Conservation (phyloP, 2,329 filamentous ascomycete genomes). For the Rhynchosporium secalis region DNA sequence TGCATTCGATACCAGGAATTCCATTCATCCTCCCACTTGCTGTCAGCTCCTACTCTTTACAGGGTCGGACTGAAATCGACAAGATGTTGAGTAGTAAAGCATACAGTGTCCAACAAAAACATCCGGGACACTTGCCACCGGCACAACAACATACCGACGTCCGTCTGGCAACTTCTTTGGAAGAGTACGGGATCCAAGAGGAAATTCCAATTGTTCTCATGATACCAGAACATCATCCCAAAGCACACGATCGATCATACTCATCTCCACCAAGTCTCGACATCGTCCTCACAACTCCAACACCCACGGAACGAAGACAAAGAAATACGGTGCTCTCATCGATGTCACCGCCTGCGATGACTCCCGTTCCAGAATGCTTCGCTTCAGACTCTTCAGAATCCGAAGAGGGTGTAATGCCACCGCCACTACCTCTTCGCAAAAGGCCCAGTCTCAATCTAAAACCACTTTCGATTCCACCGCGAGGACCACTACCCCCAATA, state of each 20-base stretch:
- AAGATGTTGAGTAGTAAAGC: constrained; percentile 20
- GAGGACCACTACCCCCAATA: neutral
- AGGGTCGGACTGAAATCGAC: neutral
- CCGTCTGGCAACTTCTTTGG: neutral
- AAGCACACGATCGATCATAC: neutral
- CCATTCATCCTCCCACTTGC: neutral
- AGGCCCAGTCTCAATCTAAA: constrained; percentile 3
- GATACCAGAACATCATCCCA: neutral
- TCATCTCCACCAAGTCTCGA: neutral
- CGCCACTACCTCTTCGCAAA: neutral
- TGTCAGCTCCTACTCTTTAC: neutral
- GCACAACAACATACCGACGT: neutral
- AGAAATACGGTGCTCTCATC: neutral
- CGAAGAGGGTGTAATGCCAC: neutral
- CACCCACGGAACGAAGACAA: neutral
- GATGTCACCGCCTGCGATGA: neutral
- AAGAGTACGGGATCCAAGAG: constrained; percentile 10
- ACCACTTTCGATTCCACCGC: constrained; percentile 3
- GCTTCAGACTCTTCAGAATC: neutral
- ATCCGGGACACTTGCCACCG: constrained; percentile 22
- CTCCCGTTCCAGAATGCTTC: neutral
- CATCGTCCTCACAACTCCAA: constrained; percentile 1
- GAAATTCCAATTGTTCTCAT: constrained; percentile 22
- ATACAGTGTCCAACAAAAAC: constrained; percentile 19
- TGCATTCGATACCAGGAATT: neutral